A percentile compares a stretch with the other conserved stretches of the same genome.
Evolutionary conservation across 129 eudicot species (phyloP).

Genomic region (Escallonia rubra): DNA sequence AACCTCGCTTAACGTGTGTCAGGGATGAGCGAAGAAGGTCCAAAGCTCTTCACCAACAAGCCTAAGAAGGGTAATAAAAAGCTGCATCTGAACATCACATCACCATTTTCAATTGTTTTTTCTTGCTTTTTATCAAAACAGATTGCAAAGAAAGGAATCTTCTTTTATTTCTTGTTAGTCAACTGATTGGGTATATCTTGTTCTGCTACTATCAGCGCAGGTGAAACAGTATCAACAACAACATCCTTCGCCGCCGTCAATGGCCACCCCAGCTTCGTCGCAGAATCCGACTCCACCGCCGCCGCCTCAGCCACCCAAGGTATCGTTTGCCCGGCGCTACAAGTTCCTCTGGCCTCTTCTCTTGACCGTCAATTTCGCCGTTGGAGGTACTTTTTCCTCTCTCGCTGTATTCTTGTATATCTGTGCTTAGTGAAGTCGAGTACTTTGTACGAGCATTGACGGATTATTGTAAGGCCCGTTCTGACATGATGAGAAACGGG

Average conservation of each 20-base stretch:
- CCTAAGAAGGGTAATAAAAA: conserved; percentile 64
- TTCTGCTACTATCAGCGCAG: conserved; percentile 35
- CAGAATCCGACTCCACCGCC: conserved; percentile 5
- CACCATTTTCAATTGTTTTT: not conserved
- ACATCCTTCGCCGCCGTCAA: conserved; percentile 22
- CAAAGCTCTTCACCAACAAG: conserved; percentile 56
- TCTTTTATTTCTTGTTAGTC: not conserved
- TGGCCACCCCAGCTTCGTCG: conserved; percentile 18
- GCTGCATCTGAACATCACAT: not conserved
- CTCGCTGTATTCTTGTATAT: too few relatives aligned
- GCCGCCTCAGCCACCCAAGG: conserved; percentile 42
- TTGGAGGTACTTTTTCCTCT: conserved; percentile 41
- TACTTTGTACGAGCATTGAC: not conserved
- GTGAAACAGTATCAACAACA: conserved; percentile 39
- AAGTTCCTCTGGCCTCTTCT: conserved; percentile 71
- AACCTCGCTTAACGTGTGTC: not conserved
- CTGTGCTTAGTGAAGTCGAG: too few relatives aligned
- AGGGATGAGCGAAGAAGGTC: conserved; percentile 43
- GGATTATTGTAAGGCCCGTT: not conserved
- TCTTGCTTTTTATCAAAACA: not conserved
- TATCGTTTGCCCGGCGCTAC: conserved; percentile 60
- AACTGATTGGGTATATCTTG: not conserved
- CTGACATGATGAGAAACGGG: too few relatives aligned
- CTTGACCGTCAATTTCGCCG: conserved; percentile 54
- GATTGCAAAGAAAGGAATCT: conserved; percentile 6